Base-by-base conservation (phyloP, 2,329 filamentous ascomycete genomes). In the Claviceps digitariae region DNA sequence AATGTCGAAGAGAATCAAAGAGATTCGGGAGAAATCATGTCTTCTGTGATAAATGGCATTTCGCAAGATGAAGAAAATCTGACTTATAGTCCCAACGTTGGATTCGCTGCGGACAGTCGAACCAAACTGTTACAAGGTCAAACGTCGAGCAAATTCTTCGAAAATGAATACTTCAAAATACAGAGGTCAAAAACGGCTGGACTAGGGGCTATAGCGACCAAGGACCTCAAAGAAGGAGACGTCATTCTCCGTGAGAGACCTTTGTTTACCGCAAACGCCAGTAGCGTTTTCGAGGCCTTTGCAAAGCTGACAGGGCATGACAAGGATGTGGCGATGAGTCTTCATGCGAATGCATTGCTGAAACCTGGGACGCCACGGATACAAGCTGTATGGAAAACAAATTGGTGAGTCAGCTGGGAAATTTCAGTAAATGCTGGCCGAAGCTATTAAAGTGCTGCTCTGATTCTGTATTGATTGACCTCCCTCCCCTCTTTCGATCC, bases 231-330 rank as follows among this genome's bases (percentile, higher is more conserved):
- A 20, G 50, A 57, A 0, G 67, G 67, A 38, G 67, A 74, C 38
- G 58, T 64, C 1, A 69, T 80, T 9, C 67, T 78, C 0, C 57
- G 68, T 0, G 77, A 81, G 60, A 57, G 56, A 12, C 70, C 75
- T 0, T 61, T 78, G 0, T 60, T 79, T 17, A 61, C 62, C 2
- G 62, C 69, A 6, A 57, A 62, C 27, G 46, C 48, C 3, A 36
- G 38, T 1, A 56, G 60, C 5, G 53, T 77, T 0, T 62, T 67
- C 21, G 52, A 62, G 9, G 65, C 66, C 20, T 71, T 74, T n/a
- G 62, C 62, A 0, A 57, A 57, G 3, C 62, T 79, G 4, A 57
- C 62, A 1, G 52, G 57, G 0, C 56, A 59, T 0, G 57, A 67
- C n/a, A 64, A 60, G 36, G 56, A 61, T 0, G 60, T 69, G 0